These are phyloP conservation scores for Ceriops zippeliana DNA, from an alignment of 345 rosid genomes.

Conservation along the genomic window DNA sequence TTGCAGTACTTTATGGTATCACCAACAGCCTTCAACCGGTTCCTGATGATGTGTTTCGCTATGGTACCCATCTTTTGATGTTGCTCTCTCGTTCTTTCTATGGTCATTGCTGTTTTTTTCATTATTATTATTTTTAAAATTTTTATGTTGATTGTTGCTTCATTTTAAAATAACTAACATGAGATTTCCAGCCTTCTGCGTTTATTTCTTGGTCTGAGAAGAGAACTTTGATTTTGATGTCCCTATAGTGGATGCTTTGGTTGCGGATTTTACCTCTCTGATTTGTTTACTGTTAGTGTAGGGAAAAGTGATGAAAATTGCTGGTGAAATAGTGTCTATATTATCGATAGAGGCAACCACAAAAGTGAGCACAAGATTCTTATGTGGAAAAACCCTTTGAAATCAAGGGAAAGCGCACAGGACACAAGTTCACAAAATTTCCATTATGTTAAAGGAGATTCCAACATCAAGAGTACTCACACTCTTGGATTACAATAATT, in stretches of 20 bases:
- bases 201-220: neutral
- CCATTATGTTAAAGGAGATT: no score
- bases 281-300: neutral
- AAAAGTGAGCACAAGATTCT: no score
- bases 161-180: neutral
- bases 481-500: no score
- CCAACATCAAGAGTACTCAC: no score
- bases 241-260: neutral
- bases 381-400: no score
- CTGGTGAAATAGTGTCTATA: no score
- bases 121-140: neutral
- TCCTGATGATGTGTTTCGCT: conserved; percentile 73
- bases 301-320: no score
- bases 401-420: no score
- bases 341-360: no score
- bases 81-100: neutral
- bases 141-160: neutral
- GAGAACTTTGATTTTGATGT: no score
- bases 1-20: conserved; percentile 66
- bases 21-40: conserved; percentile 69
- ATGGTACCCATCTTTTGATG: conserved; percentile 44
- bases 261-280: neutral
- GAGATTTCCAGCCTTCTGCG: neutral
- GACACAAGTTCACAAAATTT: no score
- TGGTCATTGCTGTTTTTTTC: neutral